phyloP scores from a whole-genome alignment of 345 rosid species.

The Durio zibethinus region DNA sequence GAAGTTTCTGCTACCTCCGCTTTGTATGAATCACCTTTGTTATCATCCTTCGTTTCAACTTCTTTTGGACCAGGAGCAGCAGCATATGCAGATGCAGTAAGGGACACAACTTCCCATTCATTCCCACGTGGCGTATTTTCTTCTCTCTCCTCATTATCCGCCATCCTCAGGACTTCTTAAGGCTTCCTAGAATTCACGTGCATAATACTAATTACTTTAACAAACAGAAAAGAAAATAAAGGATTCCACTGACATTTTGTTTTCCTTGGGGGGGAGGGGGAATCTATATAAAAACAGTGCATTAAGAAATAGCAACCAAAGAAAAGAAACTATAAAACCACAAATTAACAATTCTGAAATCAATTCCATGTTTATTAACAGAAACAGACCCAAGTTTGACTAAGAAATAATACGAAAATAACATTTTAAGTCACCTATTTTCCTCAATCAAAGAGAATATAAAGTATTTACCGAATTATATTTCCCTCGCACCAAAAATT shows the following conservation, averaged over 20 bases:
- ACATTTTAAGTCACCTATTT: background rate
- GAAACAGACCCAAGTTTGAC: background rate
- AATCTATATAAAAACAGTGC: background rate
- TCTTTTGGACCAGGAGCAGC: slow-evolving; percentile 79
- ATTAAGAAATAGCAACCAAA: background rate
- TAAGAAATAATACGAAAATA: background rate
- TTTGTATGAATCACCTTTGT: slow-evolving; percentile 26
- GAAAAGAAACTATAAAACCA: background rate
- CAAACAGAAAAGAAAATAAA: background rate
- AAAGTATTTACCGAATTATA: background rate
- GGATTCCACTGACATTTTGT: background rate
- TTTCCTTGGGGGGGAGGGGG: background rate
- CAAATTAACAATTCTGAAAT: background rate
- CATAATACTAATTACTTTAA: background rate
- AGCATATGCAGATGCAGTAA: slow-evolving; percentile 90
- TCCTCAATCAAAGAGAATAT: background rate
- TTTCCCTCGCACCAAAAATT: background rate
- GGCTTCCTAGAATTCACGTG: slow-evolving; percentile 8
- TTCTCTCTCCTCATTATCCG: slow-evolving; percentile 43
- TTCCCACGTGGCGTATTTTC: slow-evolving; percentile 49
- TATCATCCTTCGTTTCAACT: slow-evolving; percentile 38
- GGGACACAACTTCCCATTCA: slow-evolving; percentile 96
- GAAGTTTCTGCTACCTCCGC: slow-evolving; percentile 59
- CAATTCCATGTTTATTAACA: background rate
- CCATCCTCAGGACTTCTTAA: slow-evolving; percentile 38